A percentile compares a stretch with the other conserved stretches of the same genome.
phyloP scores from a whole-genome alignment of 2,329 filamentous ascomycete genomes.

The Fusarium odoratissimum region DNA sequence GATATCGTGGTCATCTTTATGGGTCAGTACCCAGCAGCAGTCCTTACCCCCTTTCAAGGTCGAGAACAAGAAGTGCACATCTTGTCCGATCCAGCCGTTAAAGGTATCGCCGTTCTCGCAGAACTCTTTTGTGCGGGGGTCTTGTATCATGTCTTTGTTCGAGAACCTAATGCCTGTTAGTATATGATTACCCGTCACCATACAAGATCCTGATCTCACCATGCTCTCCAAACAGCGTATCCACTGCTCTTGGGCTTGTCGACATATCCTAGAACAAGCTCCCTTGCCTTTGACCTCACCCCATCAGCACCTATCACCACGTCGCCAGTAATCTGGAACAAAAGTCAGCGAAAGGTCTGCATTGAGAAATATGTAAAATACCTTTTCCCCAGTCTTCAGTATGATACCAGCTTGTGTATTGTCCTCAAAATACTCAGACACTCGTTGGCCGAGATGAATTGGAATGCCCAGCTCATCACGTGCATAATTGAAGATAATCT shows the following conservation, averaged over 20 bases:
- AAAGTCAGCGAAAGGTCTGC: neutral
- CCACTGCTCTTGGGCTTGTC: conserved; percentile 37
- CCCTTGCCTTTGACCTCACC: conserved; percentile 32
- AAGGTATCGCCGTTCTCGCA: conserved; percentile 68
- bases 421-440: conserved; percentile 25
- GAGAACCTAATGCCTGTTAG: conserved; percentile 21
- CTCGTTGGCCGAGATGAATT: conserved; percentile 23
- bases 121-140: conserved; percentile 64
- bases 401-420: conserved; percentile 11
- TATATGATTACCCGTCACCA: fast-evolving
- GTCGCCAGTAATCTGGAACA: conserved; percentile 15
- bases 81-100: conserved; percentile 61
- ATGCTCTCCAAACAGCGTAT: conserved; percentile 56
- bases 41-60: conserved; percentile 58
- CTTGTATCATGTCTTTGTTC: conserved; percentile 62
- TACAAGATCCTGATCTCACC: conserved; percentile 51
- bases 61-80: conserved; percentile 64
- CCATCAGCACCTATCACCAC: conserved; percentile 38
- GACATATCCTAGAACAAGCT: conserved; percentile 29
- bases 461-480: conserved; percentile 23
- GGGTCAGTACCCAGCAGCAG: conserved; percentile 69
- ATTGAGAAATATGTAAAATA: fast-evolving
- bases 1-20: conserved; percentile 46
- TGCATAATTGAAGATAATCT: conserved; percentile 34
- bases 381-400: conserved; percentile 22